phyloP scores from a whole-genome alignment of 1,284 basidiomycete species.

The Tilletia setariae region DNA sequence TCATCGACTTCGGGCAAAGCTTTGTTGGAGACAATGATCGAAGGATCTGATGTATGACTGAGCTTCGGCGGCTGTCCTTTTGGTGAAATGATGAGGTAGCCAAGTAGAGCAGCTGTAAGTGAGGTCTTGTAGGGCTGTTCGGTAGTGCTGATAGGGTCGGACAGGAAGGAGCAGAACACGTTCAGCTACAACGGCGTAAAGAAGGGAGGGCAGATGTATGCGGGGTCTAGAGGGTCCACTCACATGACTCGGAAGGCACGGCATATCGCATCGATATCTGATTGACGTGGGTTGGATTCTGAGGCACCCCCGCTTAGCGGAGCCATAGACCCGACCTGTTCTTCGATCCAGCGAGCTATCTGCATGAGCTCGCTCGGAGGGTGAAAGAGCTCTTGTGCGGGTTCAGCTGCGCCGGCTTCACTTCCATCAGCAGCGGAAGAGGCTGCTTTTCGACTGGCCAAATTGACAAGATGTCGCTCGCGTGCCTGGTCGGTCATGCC shows the following conservation, averaged over 20 bases:
- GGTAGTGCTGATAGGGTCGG: slow-evolving; percentile 20
- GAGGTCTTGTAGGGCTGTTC: slow-evolving; percentile 31
- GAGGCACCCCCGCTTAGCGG: background rate
- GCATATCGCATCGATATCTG: slow-evolving; percentile 33
- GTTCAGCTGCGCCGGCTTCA: too few relatives aligned
- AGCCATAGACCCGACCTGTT: slow-evolving; percentile 21
- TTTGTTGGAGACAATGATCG: slow-evolving; percentile 1
- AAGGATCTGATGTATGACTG: background rate
- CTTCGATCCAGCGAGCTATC: slow-evolving; percentile 43
- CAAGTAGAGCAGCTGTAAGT: slow-evolving; percentile 44
- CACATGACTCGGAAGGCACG: slow-evolving; percentile 37
- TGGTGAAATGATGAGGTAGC: slow-evolving; percentile 40
- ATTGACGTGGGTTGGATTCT: slow-evolving; percentile 9
- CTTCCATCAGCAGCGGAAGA: slow-evolving; percentile 33
- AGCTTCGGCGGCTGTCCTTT: slow-evolving; percentile 13
- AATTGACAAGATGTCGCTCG: slow-evolving; percentile 26
- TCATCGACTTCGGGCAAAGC: slow-evolving; percentile 13
- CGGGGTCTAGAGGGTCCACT: background rate
- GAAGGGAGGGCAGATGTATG: too few relatives aligned
- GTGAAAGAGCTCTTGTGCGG: slow-evolving; percentile 29
- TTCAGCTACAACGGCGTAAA: too few relatives aligned
- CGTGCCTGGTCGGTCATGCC: slow-evolving; percentile 33
- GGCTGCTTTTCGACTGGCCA: slow-evolving; percentile 30
- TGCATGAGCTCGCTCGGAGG: slow-evolving; percentile 38
- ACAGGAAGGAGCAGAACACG: background rate